Conservation (phyloP, 2,329 filamentous ascomycete species). For the Ascochyta lentis region DNA sequence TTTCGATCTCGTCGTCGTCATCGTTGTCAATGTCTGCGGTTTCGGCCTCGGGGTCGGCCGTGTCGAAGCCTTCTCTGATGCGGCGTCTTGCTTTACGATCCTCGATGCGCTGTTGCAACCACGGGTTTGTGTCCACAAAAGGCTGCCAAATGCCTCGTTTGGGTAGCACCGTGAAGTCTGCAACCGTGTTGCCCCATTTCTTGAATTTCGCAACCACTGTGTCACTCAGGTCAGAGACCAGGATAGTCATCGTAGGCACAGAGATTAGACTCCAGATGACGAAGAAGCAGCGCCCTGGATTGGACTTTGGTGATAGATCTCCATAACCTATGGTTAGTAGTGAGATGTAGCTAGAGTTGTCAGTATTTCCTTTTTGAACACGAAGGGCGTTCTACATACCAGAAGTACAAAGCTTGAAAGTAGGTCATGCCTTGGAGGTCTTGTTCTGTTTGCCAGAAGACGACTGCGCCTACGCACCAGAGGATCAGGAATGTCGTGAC, state of each 20-base stretch:
- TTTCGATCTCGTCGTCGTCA: conserved; percentile 1
- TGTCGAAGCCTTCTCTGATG: conserved; percentile 56
- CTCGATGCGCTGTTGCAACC: conserved; percentile 46
- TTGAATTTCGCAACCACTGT: conserved; percentile 76
- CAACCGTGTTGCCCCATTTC: conserved; percentile 64
- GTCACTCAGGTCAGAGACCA: conserved; percentile 69
- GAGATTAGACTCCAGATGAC: conserved; percentile 92
- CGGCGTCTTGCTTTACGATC: conserved; percentile 48
- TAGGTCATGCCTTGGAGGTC: conserved; percentile 68
- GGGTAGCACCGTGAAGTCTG: conserved; percentile 71
- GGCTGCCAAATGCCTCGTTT: conserved; percentile 63
- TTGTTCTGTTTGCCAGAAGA: conserved; percentile 71
- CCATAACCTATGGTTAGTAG: conserved; percentile 89
- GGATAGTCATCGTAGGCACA: conserved; percentile 84
- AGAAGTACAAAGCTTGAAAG: conserved; percentile 84
- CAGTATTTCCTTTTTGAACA: neutral
- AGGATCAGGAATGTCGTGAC: conserved; percentile 72
- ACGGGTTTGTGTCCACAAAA: conserved; percentile 58
- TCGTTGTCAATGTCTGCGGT: neutral
- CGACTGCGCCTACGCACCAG: conserved; percentile 79
- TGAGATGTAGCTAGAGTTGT: conserved; percentile 56
- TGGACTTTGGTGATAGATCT: conserved; percentile 77
- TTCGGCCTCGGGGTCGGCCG: conserved; percentile 40
- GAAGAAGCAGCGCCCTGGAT: conserved; percentile 82
- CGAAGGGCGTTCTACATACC: conserved; percentile 60